A percentile compares a stretch with the other conserved stretches of the same genome.
phyloP scores from a whole-genome alignment of 176 grass and related monocot species.

The Echinochloa phyllopogon region DNA sequence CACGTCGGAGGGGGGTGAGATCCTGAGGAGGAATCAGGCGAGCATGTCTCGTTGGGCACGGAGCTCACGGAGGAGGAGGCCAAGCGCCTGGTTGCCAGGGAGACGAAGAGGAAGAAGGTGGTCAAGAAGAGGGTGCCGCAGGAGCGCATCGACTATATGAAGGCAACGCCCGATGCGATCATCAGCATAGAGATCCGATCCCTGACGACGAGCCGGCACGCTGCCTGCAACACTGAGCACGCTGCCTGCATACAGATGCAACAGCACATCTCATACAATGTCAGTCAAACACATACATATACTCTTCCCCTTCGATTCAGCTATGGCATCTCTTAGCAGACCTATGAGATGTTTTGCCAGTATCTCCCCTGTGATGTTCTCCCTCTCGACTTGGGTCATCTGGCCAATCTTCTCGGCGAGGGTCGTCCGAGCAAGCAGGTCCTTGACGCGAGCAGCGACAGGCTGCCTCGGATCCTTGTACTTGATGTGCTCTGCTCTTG shows the following conservation, averaged over 20 bases:
- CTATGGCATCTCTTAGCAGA: neutral
- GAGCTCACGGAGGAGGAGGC: too few species aligned
- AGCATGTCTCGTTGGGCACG: too few species aligned
- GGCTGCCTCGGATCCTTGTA: slow-evolving; percentile 79
- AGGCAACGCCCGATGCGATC: too few species aligned
- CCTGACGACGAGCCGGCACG: slow-evolving; percentile 33
- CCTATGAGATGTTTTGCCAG: slow-evolving; percentile 73
- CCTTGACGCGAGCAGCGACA: slow-evolving; percentile 53
- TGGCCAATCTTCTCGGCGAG: slow-evolving; percentile 81
- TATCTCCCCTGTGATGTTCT: slow-evolving; percentile 47
- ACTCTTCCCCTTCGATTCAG: too few species aligned
- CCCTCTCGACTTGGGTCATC: slow-evolving; percentile 76
- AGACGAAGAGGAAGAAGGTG: too few species aligned
- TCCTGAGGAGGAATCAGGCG: too few species aligned
- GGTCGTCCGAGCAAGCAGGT: slow-evolving; percentile 67
- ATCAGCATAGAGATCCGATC: too few species aligned
- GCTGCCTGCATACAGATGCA: slow-evolving; percentile 47
- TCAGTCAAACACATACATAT: slow-evolving; percentile 1
- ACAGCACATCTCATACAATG: neutral
- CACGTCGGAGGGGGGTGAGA: too few species aligned
- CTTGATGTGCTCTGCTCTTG: slow-evolving; percentile 39
- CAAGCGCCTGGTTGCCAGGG: too few species aligned
- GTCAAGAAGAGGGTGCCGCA: too few species aligned
- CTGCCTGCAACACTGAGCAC: slow-evolving; percentile 79
- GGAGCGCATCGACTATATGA: too few species aligned